These are phyloP conservation scores for Lagenidium giganteum DNA, from an alignment of 352 stramenopile genomes.

Conservation along the genomic window DNA sequence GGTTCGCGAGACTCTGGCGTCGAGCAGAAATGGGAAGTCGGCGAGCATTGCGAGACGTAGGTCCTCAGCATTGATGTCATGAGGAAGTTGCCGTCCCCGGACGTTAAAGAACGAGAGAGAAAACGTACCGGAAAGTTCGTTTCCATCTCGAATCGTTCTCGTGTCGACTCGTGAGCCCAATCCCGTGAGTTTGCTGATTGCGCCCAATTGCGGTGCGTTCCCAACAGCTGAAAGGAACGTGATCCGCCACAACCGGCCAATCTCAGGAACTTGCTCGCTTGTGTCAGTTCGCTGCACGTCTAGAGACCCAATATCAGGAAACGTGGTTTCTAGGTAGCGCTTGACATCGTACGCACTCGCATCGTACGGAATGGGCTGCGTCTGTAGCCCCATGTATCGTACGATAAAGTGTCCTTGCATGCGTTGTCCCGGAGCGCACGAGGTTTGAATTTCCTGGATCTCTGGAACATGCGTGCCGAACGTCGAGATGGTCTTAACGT, in stretches of 20 bases:
- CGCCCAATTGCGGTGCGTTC: constrained; percentile 69
- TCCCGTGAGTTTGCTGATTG: constrained; percentile 68
- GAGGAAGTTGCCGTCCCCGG: constrained; percentile 46
- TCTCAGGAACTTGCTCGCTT: constrained; percentile 49
- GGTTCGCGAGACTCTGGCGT: constrained; percentile 65
- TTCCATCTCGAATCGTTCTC: constrained; percentile 76
- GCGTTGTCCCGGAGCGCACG: constrained; percentile 74
- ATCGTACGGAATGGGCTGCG: constrained; percentile 68
- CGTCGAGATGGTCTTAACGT: constrained; percentile 91
- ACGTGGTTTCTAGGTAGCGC: constrained; percentile 44
- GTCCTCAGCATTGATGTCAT: constrained; percentile 63
- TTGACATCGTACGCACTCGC: constrained; percentile 56
- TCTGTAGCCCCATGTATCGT: constrained; percentile 13
- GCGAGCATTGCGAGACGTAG: constrained; percentile 45
- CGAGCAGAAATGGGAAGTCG: constrained; percentile 48
- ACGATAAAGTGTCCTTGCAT: constrained; percentile 78
- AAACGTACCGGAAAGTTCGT: constrained; percentile 86
- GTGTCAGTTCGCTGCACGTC: constrained; percentile 49
- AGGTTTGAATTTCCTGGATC: constrained; percentile 89
- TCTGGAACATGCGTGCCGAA: constrained; percentile 81
- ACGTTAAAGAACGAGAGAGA: constrained; percentile 63
- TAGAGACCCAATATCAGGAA: constrained; percentile 39
- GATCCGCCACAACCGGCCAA: constrained; percentile 82
- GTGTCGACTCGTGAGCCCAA: constrained; percentile 65
- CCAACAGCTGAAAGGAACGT: constrained; percentile 87